These are phyloP conservation scores for Mycena vulgaris DNA, from an alignment of 768 basidiomycete genomes.

Conservation along the genomic window DNA sequence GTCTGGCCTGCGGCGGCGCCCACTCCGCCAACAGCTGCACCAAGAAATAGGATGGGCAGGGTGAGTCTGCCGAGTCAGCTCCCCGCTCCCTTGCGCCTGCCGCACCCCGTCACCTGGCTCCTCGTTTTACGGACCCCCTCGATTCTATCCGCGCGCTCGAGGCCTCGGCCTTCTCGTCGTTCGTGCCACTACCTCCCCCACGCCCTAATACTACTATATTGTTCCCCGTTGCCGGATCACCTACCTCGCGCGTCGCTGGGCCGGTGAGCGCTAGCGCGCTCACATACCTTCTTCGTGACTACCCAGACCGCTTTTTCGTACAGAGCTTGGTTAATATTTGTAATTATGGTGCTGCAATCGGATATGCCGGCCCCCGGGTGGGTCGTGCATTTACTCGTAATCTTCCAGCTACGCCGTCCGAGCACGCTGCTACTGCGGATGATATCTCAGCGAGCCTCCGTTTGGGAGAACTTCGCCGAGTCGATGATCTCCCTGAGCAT, in stretches of 20 bases:
- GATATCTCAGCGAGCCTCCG: slow-evolving; percentile 14
- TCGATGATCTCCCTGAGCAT: slow-evolving; percentile 14
- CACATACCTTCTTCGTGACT: background rate
- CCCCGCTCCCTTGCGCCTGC: background rate
- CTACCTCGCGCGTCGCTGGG: background rate
- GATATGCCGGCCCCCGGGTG: slow-evolving; percentile 22
- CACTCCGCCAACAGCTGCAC: too few species aligned
- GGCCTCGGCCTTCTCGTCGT: background rate
- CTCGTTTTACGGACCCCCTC: slow-evolving; percentile 12
- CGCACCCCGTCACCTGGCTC: slow-evolving; percentile 5
- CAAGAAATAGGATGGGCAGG: background rate
- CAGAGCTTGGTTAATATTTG: slow-evolving; percentile 20
- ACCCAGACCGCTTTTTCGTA: slow-evolving; percentile 2
- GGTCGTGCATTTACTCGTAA: slow-evolving; percentile 21
- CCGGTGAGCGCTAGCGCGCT: background rate
- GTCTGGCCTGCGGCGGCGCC: background rate
- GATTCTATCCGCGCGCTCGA: background rate
- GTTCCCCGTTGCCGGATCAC: slow-evolving; percentile 9
- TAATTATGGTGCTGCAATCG: slow-evolving; percentile 21
- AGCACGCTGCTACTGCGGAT: slow-evolving; percentile 21
- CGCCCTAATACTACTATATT: slow-evolving; percentile 14
- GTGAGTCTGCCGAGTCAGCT: slow-evolving; percentile 17
- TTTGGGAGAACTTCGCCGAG: slow-evolving; percentile 19
- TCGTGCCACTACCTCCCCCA: background rate
- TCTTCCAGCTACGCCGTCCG: slow-evolving; percentile 26